A percentile compares a stretch with the other conserved stretches of the same genome.
These are phyloP conservation scores for Saccharomycopsis fibuligera DNA, from an alignment of 805 yeast species.

Conservation along the genomic window DNA sequence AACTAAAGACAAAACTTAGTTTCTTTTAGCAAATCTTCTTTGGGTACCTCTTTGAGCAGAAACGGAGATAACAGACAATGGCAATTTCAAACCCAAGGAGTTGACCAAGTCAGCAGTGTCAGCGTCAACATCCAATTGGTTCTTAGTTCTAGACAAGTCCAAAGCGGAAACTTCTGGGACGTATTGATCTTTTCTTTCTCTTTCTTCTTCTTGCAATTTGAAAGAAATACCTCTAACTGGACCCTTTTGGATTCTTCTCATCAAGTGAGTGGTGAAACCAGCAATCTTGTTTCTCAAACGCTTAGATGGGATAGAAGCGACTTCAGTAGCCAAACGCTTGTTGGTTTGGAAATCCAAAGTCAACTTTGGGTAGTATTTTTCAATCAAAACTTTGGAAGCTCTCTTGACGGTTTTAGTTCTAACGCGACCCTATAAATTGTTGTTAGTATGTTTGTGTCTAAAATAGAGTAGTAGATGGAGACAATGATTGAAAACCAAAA, in stretches of 20 bases:
- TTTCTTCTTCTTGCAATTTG: constrained; percentile 99
- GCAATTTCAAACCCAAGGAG: constrained; percentile 49
- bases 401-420: constrained; percentile 99
- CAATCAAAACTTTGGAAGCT: constrained; percentile 99
- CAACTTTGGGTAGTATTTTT: constrained; percentile 99
- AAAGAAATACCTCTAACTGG: constrained; percentile 99
- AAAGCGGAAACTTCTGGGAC: constrained; percentile 99
- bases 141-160: constrained; percentile 93
- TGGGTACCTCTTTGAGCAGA: constrained; percentile 82
- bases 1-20: constrained; percentile 32
- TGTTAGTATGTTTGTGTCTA: constrained; percentile 9
- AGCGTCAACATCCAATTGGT: constrained; percentile 59
- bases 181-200: constrained; percentile 99
- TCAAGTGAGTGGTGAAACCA: constrained; percentile 99
- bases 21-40: constrained; percentile 91
- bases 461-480: constrained; percentile 60
- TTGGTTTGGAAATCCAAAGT: constrained; percentile 99
- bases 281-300: constrained; percentile 99
- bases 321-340: constrained; percentile 98
- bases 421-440: constrained; percentile 87
- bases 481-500: constrained; percentile 66
- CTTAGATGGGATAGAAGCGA: constrained; percentile 98
- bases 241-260: constrained; percentile 99
- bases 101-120: constrained; percentile 22
- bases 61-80: constrained; percentile 78